Conservation (phyloP, 805 yeast genomes). For the Komagataella phaffii region DNA sequence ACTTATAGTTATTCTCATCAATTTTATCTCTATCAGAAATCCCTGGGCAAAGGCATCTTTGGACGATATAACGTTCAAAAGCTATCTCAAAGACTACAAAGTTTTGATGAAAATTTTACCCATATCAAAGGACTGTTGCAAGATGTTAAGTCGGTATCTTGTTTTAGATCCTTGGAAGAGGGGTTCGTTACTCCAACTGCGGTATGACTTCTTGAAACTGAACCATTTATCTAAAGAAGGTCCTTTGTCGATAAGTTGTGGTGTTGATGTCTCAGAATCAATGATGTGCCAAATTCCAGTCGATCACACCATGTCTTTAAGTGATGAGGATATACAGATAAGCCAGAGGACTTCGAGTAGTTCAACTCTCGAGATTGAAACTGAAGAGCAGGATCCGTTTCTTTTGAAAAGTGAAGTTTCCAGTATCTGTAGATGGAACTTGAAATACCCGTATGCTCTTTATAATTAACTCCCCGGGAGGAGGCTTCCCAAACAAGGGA, state of each 20-base stretch:
- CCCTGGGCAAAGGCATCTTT: constrained; percentile 82
- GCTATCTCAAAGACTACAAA: constrained; percentile 39
- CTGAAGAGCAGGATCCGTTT: not conserved
- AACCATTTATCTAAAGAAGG: constrained; percentile 17
- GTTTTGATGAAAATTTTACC: constrained; percentile 61
- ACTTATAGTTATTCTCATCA: constrained; percentile 66
- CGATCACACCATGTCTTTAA: constrained; percentile 14
- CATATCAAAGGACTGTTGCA: constrained; percentile 47
- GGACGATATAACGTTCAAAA: constrained; percentile 51
- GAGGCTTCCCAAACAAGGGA: not conserved
- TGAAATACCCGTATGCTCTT: not conserved
- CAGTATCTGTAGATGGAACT: not conserved
- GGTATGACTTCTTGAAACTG: constrained; percentile 21
- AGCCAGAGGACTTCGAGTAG: not conserved
- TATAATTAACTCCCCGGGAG: not conserved
- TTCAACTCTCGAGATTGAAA: not conserved
- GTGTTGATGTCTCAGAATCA: constrained; percentile 3
- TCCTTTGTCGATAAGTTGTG: constrained; percentile 13
- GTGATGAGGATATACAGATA: not conserved
- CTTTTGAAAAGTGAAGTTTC: not conserved
- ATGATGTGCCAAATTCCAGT: constrained; percentile 19
- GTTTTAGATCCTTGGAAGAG: constrained; percentile 35
- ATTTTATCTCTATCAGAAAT: constrained; percentile 70
- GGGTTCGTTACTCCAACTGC: constrained; percentile 24
- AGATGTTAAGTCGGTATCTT: constrained; percentile 32